phyloP scores from a whole-genome alignment of 1,139 yeast species.

The Pichia sp. region DNA sequence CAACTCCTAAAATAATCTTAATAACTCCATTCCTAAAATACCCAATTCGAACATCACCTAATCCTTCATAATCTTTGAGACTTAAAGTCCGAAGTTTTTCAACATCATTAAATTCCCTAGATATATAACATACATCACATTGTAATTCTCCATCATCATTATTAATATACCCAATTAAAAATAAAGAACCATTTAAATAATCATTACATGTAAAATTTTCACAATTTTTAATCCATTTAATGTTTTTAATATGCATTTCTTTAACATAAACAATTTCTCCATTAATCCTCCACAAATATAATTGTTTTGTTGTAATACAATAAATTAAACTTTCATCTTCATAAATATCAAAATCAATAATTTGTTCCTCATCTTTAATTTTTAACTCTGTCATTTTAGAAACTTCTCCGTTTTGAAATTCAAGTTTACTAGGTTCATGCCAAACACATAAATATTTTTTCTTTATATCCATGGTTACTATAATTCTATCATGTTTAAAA shows the following conservation, averaged over 20 bases:
- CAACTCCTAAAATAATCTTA: background rate
- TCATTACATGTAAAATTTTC: conserved; percentile 14
- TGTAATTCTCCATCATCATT: background rate
- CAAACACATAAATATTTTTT: conserved; percentile 34
- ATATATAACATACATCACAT: no score
- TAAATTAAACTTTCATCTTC: conserved; percentile 52
- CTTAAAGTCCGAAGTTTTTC: no score
- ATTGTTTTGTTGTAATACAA: conserved; percentile 22
- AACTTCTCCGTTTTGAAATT: conserved; percentile 46
- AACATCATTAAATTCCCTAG: background rate
- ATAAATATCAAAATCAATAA: conserved; percentile 37
- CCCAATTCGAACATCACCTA: background rate
- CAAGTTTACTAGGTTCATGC: conserved; percentile 38
- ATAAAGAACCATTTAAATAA: conserved; percentile 8
- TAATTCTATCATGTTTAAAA: conserved; percentile 46
- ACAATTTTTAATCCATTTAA: conserved; percentile 23
- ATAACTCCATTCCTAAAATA: background rate
- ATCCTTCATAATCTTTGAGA: no score
- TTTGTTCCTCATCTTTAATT: conserved; percentile 12
- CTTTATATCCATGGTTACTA: conserved; percentile 44
- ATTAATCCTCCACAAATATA: no score
- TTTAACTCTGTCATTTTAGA: conserved; percentile 43
- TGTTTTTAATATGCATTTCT: background rate
- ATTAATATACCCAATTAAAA: background rate
- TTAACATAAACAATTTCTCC: no score